Evolutionary conservation across 1,284 basidiomycete species (phyloP).

Genomic region (Irpex lacteus): DNA sequence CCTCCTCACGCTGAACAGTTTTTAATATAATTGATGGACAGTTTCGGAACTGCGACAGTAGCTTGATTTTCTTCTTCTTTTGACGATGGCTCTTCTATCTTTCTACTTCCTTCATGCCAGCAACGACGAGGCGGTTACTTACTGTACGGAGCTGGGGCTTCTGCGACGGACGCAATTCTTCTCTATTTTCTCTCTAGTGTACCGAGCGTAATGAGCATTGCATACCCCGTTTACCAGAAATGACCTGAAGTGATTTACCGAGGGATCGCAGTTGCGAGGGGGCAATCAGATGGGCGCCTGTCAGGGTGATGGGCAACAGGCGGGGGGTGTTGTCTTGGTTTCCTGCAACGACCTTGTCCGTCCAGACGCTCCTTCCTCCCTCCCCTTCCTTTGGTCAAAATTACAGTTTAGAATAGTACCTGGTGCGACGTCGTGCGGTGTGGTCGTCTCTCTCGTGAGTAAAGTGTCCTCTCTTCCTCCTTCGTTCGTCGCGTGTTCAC

Average conservation of each 20-base stretch:
- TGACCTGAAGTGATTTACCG: neutral
- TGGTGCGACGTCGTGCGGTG: neutral
- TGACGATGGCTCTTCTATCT: neutral
- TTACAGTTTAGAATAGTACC: neutral
- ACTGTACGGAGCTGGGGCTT: neutral
- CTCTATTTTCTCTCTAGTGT: slow-evolving; percentile 5
- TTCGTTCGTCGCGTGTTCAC: neutral
- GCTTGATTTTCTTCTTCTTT: slow-evolving; percentile 7
- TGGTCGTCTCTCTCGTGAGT: slow-evolving; percentile 2
- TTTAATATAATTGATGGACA: slow-evolving; percentile 11
- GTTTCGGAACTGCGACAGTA: slow-evolving; percentile 7
- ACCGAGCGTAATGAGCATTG: slow-evolving; percentile 4
- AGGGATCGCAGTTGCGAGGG: slow-evolving; percentile 3
- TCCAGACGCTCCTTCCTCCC: slow-evolving; percentile 16
- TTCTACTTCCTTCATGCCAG: slow-evolving; percentile 5
- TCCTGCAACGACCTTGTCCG: slow-evolving; percentile 12
- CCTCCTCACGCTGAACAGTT: neutral
- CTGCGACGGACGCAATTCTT: neutral
- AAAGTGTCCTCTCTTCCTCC: slow-evolving; percentile 2
- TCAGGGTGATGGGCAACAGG: slow-evolving; percentile 15
- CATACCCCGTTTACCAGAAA: slow-evolving; percentile 1
- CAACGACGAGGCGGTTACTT: slow-evolving; percentile 5
- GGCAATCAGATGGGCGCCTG: slow-evolving; percentile 9
- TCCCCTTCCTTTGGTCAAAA: slow-evolving; percentile 16
- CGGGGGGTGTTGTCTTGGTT: slow-evolving; percentile 20